Base-by-base conservation (phyloP, 441 rosid genomes). In the Syzygium syzygioides region DNA sequence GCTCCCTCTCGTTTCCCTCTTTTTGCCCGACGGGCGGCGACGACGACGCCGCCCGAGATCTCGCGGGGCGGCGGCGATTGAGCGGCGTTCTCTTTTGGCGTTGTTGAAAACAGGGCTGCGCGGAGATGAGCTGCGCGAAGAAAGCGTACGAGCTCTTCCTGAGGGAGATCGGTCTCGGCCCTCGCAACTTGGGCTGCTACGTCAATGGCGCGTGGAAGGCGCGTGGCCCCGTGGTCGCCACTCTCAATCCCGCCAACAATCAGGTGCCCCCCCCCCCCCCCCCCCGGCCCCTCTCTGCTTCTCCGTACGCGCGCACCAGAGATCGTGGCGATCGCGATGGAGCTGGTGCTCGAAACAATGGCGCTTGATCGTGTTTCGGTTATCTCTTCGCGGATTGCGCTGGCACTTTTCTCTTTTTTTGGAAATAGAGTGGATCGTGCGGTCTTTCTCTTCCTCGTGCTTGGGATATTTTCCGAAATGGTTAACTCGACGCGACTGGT, bases 141-240 rank as follows among this genome's bases (percentile, higher is more conserved):
- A 93, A 94, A 88, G 96, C 92, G 89, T 91, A 93, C 56, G 98
- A 93, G 89, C 95, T 97, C 93, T 95, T 98, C 93, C 92, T 98
- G 92, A 93, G 93, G 50, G 99, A 96, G 94, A 93, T 98, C 93
- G 98, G 99, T 11, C 89, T 98, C 88, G 89, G 92, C 85, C 87
- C 96, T 83, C 93, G 93, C 54, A 98, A 95, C 90, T 56, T 92
- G 66, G 99, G 99, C 14, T 93, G 95, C 89, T 96, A 90, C 90
- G 95, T 97, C 71, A 91, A 85, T 91, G 99, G 99, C 85, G 89
- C 87, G 62, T 98, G 98, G 99, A 95, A 93, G 93, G 98, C 94
- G 26, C 89, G 76, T 87, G 99, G 99, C 50, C 95, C 98, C 56
- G 90, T 94, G 28, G 90, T 94, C 86, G 92, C 96, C 64, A 92